Base-by-base conservation (phyloP, 805 yeast species). In the Debaryomyces hansenii region DNA sequence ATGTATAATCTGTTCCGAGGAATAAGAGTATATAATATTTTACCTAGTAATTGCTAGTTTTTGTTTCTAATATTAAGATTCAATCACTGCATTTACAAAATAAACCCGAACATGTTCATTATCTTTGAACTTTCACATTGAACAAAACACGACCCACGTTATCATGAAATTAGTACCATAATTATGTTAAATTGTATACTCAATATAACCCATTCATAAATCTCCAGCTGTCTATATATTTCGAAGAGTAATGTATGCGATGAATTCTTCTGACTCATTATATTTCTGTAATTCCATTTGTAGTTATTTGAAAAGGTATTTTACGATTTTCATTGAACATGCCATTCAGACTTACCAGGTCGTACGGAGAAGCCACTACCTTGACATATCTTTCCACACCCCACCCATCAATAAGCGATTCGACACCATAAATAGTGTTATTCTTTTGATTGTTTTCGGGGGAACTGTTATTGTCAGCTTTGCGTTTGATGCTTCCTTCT, bases 361-460 rank as follows among this genome's bases (percentile, higher is more conserved):
- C 48, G 29, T 11, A 40, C 14, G 52, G 44, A 12, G 55, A 48
- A 5, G 55, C 40, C 10, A 62, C 52, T 5, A 64, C 56, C 40
- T 58, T 62, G 2, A 52, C 48, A 40, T 50, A 65, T 39, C 72
- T 53, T 21, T 62, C 56, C 1, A 63, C 58, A 12, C 48, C 33
- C 71, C 71, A 67, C 2, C 61, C 59, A 12, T 59, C 42, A 9
- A 57, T 46, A 16, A 52, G 33, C 5, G 57, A 43, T 18, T 47
- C 41, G 8, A 41, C 20, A n/a, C 43, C 20, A 20, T n/a, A 15
- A n/a, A 8, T 20, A 15, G 32, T n/a, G 6, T 12, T 11, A 36
- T 12, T 24, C 2, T 27, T 39, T 27, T 39, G 20, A 5, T 12
- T n/a, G 18, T 27, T 10, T 4, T 24, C 18, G 18, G 18, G 2